Evolutionary conservation across 371 early-diverging fungal species (phyloP).

Genomic region (Mortierella sp.): DNA sequence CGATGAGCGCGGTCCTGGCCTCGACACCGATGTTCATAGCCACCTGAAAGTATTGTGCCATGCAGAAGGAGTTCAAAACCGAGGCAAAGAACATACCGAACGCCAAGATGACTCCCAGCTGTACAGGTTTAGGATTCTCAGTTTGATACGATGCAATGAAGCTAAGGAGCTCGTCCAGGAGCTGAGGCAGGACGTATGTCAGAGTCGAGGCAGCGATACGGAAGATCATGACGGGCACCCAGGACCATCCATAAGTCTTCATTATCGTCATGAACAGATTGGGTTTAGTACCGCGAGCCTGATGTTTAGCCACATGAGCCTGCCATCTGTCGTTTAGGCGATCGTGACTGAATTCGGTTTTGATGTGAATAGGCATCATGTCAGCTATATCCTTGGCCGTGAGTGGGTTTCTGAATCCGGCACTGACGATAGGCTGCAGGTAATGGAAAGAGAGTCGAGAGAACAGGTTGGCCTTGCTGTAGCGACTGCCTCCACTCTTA

Average conservation of each 20-base stretch:
- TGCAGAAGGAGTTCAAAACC: conserved; percentile 20
- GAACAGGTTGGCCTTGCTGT: conserved; percentile 44
- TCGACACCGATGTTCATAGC: conserved; percentile 23
- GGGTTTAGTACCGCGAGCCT: conserved; percentile 36
- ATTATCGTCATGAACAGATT: conserved; percentile 31
- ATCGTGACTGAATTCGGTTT: conserved; percentile 27
- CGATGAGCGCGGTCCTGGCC: conserved; percentile 82
- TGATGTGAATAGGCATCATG: conserved; percentile 43
- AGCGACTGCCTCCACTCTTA: conserved; percentile 21
- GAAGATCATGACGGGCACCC: conserved; percentile 31
- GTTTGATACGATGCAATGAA: conserved; percentile 20
- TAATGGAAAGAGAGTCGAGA: conserved; percentile 43
- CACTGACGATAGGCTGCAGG: conserved; percentile 37
- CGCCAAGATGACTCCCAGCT: conserved; percentile 27
- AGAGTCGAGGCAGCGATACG: conserved; percentile 34
- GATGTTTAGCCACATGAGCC: conserved; percentile 20
- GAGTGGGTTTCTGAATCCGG: conserved; percentile 39
- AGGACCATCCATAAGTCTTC: conserved; percentile 22
- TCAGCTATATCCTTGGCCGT: conserved; percentile 42
- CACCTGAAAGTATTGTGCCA: conserved; percentile 21
- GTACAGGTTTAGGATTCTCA: conserved; percentile 12
- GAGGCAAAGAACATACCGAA: conserved; percentile 36
- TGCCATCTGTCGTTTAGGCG: conserved; percentile 36
- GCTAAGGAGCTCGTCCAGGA: conserved; percentile 23
- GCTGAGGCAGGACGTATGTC: conserved; percentile 45